Evolutionary conservation across 2,329 filamentous ascomycete species (phyloP), one percentile per base, ranked within the genome.

Genomic region (Calonectria hongkongensis): DNA sequence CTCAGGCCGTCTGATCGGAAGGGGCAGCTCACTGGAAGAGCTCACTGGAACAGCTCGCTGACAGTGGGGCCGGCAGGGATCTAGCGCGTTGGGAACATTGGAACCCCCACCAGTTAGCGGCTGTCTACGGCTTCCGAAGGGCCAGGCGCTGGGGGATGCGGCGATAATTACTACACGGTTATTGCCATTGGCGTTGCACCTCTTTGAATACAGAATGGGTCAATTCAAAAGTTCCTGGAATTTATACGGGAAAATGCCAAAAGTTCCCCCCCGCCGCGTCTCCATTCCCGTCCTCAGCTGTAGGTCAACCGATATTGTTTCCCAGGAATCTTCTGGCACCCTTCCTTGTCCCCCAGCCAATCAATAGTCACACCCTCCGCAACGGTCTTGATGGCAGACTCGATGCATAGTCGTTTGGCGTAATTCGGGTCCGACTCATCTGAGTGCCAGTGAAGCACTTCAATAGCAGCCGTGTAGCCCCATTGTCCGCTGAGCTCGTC

Each of bases 71-170:
- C 48, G 74, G 68, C 72, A 77, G 74, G 76, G 69, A 50, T 21
- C 33, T 3, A 36, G n/a, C 69, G 64, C 50, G 15, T 62, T 51
- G 64, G n/a, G 50, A 63, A 72, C 67, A 73, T 51, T 48, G n/a
- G 50, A 63, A 72, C 67, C 74, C 71, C 30, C 60, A 56, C 43
- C 43, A 33, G 30, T 33, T 33, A 36, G 64, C 76, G 78, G 78
- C 39, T 79, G 67, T 27, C 69, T 63, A 50, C 78, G 78, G 78
- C 76, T 79, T 79, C 30, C 66, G 68, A 43, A 77, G 77, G 74
- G 27, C 65, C 36, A 51, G 47, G 13, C 30, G 30, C 13, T 25
- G 36, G 21, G 15, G 15, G 30, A 33, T 63, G 39, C n/a, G 39
- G 30, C 58, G 41, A 63, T 63, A 33, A 60, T 63, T 63, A 47